A percentile compares a stretch with the other conserved stretches of the same genome.
These are phyloP conservation scores for Thecaphora frezii DNA, from an alignment of 1,284 basidiomycete species.

Conservation along the genomic window DNA sequence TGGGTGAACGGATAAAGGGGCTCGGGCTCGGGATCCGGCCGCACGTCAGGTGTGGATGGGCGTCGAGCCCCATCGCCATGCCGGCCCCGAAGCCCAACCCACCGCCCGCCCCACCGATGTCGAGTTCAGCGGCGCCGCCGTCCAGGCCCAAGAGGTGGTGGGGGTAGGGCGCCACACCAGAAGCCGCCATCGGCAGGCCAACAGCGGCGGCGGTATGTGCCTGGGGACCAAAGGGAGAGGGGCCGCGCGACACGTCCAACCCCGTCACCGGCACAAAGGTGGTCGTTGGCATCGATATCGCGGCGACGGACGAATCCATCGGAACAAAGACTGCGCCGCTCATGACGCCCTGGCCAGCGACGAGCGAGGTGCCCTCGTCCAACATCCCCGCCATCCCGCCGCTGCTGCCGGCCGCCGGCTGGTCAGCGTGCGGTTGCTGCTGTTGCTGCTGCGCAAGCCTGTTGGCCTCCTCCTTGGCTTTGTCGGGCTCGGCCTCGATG, in stretches of 20 bases:
- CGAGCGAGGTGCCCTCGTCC: not conserved
- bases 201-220: not conserved
- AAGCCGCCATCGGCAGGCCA: not conserved
- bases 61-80: not conserved
- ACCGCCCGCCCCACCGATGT: not conserved
- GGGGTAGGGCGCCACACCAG: not conserved
- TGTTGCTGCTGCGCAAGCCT: no score
- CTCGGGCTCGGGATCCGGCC: constrained; percentile 20
- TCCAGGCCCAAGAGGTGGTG: not conserved
- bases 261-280: not conserved
- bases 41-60: not conserved
- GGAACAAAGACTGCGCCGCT: not conserved
- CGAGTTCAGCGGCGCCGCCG: not conserved
- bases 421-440: not conserved
- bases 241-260: not conserved
- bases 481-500: constrained; percentile 36
- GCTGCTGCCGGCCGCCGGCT: not conserved
- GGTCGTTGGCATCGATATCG: not conserved
- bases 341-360: not conserved
- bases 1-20: constrained; percentile 35
- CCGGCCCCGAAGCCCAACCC: not conserved
- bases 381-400: no score
- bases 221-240: not conserved
- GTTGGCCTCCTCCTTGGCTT: constrained; percentile 1
- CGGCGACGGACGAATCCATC: not conserved